A percentile compares a stretch with the other conserved stretches of the same genome.
phyloP scores from a whole-genome alignment of 148 eudicot species.

The Chenopodium formosanum region DNA sequence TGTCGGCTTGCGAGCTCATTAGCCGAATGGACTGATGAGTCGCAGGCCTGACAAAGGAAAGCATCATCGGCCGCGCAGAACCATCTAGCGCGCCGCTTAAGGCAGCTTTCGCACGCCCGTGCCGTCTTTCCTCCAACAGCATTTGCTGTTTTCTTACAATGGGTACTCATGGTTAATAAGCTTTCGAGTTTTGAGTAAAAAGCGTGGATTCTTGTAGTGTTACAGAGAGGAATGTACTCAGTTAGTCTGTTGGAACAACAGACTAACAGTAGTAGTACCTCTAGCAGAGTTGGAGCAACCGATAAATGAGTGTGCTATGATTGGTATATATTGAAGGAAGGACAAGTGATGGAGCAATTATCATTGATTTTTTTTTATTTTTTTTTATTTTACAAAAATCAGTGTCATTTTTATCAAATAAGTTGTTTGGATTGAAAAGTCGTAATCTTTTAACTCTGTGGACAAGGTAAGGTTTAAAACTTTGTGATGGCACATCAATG shows the following conservation, averaged over 20 bases:
- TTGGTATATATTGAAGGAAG: background rate
- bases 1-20: slow-evolving; percentile 60
- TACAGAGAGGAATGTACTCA: background rate
- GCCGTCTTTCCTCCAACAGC: slow-evolving; percentile 48
- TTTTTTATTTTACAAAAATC: background rate
- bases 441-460: background rate
- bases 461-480: background rate
- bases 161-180: background rate
- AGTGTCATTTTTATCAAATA: background rate
- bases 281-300: background rate
- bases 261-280: no score
- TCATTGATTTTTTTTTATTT: background rate
- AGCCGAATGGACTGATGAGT: slow-evolving; percentile 56
- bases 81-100: slow-evolving; percentile 51
- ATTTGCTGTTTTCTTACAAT: slow-evolving; percentile 5
- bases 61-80: slow-evolving; percentile 67
- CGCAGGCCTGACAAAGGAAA: slow-evolving; percentile 65
- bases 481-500: no score
- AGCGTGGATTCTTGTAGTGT: no score
- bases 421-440: background rate
- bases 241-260: background rate
- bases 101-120: slow-evolving; percentile 62
- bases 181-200: no score
- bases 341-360: background rate
- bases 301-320: background rate